Percentiles rank a stretch among this genome's conserved stretches.
phyloP scores from a whole-genome alignment of 352 stramenopile species.

The Phytophthora brassicae region DNA sequence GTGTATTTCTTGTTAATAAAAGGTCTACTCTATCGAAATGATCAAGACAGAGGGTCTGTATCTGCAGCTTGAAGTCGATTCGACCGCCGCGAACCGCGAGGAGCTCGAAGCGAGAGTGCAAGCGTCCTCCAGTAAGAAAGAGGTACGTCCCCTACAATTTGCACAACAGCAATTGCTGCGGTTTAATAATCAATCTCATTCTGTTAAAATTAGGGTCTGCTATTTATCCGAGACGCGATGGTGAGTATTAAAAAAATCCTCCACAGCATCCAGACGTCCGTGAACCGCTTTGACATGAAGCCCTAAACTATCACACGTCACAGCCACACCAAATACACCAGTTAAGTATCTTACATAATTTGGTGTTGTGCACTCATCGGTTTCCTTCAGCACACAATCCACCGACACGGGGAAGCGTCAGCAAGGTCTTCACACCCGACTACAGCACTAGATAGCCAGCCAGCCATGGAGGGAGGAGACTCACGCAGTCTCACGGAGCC shows the following conservation, averaged over 20 bases:
- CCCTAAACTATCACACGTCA: slow-evolving; percentile 1
- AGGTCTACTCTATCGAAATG: slow-evolving; percentile 56
- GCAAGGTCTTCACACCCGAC: too few species aligned
- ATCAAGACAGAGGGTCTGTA: slow-evolving; percentile 52
- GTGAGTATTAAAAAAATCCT: slow-evolving; percentile 50
- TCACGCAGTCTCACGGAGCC: slow-evolving; percentile 72
- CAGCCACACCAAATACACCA: slow-evolving; percentile 14
- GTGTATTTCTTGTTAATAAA: too few species aligned
- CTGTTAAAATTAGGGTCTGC: slow-evolving; percentile 33
- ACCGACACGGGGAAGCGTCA: slow-evolving; percentile 32
- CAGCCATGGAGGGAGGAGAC: slow-evolving; percentile 49
- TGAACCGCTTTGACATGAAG: slow-evolving; percentile 43
- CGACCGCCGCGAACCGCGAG: slow-evolving; percentile 7
- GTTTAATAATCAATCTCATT: too few species aligned
- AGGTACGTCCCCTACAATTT: slow-evolving; percentile 30
- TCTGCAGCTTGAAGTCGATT: slow-evolving; percentile 35
- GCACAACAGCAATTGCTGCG: neutral
- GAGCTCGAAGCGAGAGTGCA: slow-evolving; percentile 29
- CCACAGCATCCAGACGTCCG: slow-evolving; percentile 38
- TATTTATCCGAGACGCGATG: slow-evolving; percentile 52
- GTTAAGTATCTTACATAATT: slow-evolving; percentile 9
- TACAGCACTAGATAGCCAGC: neutral
- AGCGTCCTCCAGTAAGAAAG: slow-evolving; percentile 30
- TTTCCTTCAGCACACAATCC: slow-evolving; percentile 18
- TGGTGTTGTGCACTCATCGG: slow-evolving; percentile 5